Evolutionary conservation across 768 basidiomycete genomes (phyloP).

Genomic region (Rhizopogon sp.): DNA sequence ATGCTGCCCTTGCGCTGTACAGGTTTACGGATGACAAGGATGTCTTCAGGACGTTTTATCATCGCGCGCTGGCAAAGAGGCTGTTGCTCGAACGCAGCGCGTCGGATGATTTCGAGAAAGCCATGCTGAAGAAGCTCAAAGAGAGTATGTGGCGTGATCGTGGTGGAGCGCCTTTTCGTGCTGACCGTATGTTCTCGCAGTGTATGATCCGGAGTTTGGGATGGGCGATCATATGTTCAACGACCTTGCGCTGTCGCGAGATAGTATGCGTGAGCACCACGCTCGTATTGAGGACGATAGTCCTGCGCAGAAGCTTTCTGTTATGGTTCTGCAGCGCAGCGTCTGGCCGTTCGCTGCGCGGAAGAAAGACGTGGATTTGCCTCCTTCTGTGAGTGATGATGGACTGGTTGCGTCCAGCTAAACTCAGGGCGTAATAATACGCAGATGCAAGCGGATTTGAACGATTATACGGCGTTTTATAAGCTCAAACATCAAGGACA

Average conservation of each 20-base stretch:
- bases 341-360: slow-evolving; percentile 78
- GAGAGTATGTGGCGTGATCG: slow-evolving; percentile 46
- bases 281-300: slow-evolving; percentile 34
- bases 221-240: slow-evolving; percentile 96
- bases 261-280: slow-evolving; percentile 65
- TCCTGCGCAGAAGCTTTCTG: slow-evolving; percentile 49
- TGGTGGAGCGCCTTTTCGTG: slow-evolving; percentile 6
- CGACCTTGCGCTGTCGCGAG: slow-evolving; percentile 74
- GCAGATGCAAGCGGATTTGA: slow-evolving; percentile 73
- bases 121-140: slow-evolving; percentile 81
- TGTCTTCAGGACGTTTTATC: slow-evolving; percentile 91
- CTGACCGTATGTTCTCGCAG: slow-evolving; percentile 34
- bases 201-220: slow-evolving; percentile 93
- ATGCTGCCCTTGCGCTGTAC: slow-evolving; percentile 69
- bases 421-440: slow-evolving; percentile 3
- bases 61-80: slow-evolving; percentile 82
- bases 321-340: slow-evolving; percentile 82
- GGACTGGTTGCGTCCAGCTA: not conserved
- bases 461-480: slow-evolving; percentile 66
- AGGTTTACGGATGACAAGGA: slow-evolving; percentile 90
- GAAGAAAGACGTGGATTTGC: slow-evolving; percentile 47
- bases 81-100: slow-evolving; percentile 81
- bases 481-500: slow-evolving; percentile 71
- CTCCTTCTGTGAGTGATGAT: slow-evolving; percentile 38
- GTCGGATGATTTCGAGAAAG: slow-evolving; percentile 81